Evolutionary conservation across 495 filamentous ascomycete species (phyloP).

Genomic region (Chaetomium cochliodes): DNA sequence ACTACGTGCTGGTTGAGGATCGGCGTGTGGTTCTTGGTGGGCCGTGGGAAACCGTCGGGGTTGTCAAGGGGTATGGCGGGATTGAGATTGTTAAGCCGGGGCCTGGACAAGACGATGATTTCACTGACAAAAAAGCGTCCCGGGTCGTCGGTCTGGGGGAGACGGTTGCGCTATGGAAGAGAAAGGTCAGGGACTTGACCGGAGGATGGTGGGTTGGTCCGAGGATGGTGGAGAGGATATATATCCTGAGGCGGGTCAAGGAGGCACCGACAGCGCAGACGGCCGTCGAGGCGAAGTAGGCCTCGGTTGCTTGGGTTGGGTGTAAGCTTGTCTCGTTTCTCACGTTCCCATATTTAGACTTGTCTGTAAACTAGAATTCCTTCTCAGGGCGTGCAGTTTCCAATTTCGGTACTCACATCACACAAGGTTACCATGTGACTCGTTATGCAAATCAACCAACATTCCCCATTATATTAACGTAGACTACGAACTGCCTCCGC

Average conservation of each 20-base stretch:
- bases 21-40: constrained; percentile 54
- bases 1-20: constrained; percentile 75
- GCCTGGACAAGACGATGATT: constrained; percentile 4
- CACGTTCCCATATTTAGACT: background rate
- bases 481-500: constrained; percentile 12
- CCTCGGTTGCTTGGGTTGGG: background rate
- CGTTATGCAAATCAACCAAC: background rate
- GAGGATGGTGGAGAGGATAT: constrained; percentile 57
- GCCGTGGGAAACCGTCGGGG: constrained; percentile 68
- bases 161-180: constrained; percentile 34
- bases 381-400: background rate
- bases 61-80: constrained; percentile 69
- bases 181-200: constrained; percentile 40
- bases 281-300: constrained; percentile 12
- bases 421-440: background rate
- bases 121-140: constrained; percentile 29
- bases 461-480: constrained; percentile 13
- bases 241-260: constrained; percentile 53
- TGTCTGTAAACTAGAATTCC: background rate
- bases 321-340: background rate
- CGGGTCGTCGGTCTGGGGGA: constrained; percentile 38
- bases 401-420: background rate
- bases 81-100: constrained; percentile 60
- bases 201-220: constrained; percentile 65
- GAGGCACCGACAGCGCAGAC: constrained; percentile 15